Base-by-base conservation (phyloP, 2,329 filamentous ascomycete species). In the Cyclaneusma minus region DNA sequence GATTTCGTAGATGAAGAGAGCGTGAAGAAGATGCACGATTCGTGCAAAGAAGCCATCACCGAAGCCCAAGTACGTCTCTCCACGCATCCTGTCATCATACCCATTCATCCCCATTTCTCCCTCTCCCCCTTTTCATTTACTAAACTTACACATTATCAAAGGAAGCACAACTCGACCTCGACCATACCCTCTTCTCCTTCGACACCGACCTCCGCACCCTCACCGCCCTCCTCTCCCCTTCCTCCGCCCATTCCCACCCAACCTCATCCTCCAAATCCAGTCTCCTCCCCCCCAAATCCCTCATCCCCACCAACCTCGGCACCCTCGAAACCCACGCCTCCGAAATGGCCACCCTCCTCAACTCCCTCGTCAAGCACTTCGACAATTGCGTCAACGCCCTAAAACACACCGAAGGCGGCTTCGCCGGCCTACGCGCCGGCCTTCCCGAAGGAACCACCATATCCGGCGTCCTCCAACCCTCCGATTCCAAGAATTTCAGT, bases 361-460 rank as follows among this genome's bases (percentile, higher is more conserved):
- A 82, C 30, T 83, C 78, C 1, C 58, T 95, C 4, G 84, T 83
- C 6, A 69, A 67, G 14, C 87, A 95, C 52, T 94, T 93, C 47
- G 87, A 95, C 49, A 69, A 92, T 36, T 94, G 87, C 49, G 81
- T 92, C 9, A 87, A 77, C 1, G 87, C 87, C 1, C 76, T 94
- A 22, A 80, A 84, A 32, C 83, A 87, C 26, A 94, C 85, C 3
- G 84, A 93, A 54, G 79, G 78, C 16, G 79, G 75, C 4, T 71
- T 72, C 8, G 76, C 71, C 4, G 77, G 75, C 5, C 68, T 73
- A 7, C 64, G 68, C 26, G 41, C 66, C 44, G 34, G 63, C 51
- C 30, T 44, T 24, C 35, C 47, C 9, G 62, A 63, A 15, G 56
- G 52, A 10, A 62, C 73, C 2, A 74, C 69, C 7, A 73, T 79